phyloP scores from a whole-genome alignment of 805 yeast genomes.

The Candida yuanshanica region DNA sequence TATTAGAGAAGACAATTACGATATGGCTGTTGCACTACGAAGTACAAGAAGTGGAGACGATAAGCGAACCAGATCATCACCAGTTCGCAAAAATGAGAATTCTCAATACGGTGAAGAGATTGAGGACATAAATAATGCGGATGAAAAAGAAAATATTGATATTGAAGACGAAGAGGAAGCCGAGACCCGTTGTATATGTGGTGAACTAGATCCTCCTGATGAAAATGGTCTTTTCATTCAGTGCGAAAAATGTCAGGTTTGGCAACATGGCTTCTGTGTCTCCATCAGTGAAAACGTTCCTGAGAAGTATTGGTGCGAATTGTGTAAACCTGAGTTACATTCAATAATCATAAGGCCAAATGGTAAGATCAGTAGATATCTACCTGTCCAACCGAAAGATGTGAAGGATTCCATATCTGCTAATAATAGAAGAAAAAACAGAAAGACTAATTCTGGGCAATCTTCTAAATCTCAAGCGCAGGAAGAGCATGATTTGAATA shows the following conservation, averaged over 20 bases:
- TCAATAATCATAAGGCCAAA: slow-evolving; percentile 41
- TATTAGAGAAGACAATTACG: too few relatives aligned
- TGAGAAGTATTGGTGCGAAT: slow-evolving; percentile 93
- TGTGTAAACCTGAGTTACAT: slow-evolving; percentile 83
- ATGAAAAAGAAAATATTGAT: slow-evolving; percentile 22
- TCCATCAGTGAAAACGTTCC: slow-evolving; percentile 78
- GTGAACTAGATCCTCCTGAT: slow-evolving; percentile 38
- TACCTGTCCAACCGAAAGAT: slow-evolving; percentile 37
- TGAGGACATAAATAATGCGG: slow-evolving; percentile 16
- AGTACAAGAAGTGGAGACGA: slow-evolving; percentile 18
- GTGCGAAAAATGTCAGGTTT: slow-evolving; percentile 86
- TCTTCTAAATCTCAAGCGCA: slow-evolving; percentile 11
- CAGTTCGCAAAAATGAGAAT: background rate
- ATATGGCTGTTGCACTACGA: slow-evolving; percentile 15
- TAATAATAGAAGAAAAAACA: slow-evolving; percentile 22
- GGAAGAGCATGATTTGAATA: slow-evolving; percentile 9
- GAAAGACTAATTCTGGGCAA: slow-evolving; percentile 7
- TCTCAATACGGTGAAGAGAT: slow-evolving; percentile 5
- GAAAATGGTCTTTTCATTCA: slow-evolving; percentile 66
- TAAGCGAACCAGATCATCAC: background rate
- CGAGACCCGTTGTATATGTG: slow-evolving; percentile 42
- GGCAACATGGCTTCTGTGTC: slow-evolving; percentile 98
- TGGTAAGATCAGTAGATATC: slow-evolving; percentile 43
- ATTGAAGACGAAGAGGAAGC: slow-evolving; percentile 36
- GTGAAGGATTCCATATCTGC: slow-evolving; percentile 2